Conservation (phyloP, 1,139 yeast genomes). For the Candida sanyaensis region DNA sequence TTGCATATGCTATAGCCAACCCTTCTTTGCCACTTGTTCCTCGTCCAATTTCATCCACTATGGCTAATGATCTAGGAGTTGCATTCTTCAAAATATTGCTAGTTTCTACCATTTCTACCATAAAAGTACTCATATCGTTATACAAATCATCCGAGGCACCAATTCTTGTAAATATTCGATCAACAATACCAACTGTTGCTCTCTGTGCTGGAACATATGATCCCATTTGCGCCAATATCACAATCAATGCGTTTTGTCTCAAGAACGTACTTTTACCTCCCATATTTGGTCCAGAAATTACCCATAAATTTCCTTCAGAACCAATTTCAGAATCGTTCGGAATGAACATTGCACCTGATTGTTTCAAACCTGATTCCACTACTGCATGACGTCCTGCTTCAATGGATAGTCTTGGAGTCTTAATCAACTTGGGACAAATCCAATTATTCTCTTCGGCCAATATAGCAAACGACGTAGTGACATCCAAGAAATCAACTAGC, state of each 20-base stretch:
- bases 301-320: conserved; percentile 48
- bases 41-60: conserved; percentile 94
- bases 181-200: conserved; percentile 80
- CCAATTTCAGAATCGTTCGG: conserved; percentile 56
- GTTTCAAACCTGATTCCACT: conserved; percentile 75
- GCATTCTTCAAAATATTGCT: conserved; percentile 78
- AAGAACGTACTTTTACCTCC: conserved; percentile 94
- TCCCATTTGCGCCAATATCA: conserved; percentile 87
- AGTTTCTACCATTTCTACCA: conserved; percentile 98
- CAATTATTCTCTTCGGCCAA: conserved; percentile 66
- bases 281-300: conserved; percentile 96
- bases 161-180: conserved; percentile 81
- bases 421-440: conserved; percentile 64
- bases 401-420: conserved; percentile 47
- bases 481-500: conserved; percentile 69
- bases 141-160: conserved; percentile 92
- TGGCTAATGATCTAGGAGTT: conserved; percentile 74
- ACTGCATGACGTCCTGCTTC: conserved; percentile 79
- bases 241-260: conserved; percentile 84
- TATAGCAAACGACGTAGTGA: conserved; percentile 68
- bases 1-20: conserved; percentile 84
- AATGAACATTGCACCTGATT: conserved; percentile 53
- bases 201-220: conserved; percentile 78
- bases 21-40: conserved; percentile 95
- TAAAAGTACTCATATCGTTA: conserved; percentile 87